Evolutionary conservation across 1,284 basidiomycete genomes (phyloP), one percentile per base, ranked within the genome.

Genomic region (Leccinum fallax): DNA sequence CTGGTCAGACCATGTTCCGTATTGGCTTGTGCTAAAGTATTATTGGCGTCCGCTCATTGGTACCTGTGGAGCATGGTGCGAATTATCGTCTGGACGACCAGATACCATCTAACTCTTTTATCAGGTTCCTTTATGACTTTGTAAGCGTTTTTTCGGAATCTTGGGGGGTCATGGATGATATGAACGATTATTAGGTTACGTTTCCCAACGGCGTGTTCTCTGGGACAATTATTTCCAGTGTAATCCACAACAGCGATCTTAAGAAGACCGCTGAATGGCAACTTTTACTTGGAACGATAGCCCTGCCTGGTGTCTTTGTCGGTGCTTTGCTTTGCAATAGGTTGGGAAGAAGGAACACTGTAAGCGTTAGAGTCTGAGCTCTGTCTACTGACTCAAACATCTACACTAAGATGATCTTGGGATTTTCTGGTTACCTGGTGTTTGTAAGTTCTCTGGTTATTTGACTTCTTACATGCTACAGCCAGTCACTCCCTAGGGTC

Each of bases 191-290:
- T 60, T 55, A 85, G 83, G 80, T 91, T 28, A 85, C 86, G 1
- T 91, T 90, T 72, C 89, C 90, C 0, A 90, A 90, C 67, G 86
- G 86, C n/a, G 82, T 86, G 2, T 87, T 86, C 69, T 84, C 85
- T 43, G 86, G 83, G 15, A 84, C 83, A 11, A 89, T 89, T 62
- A 88, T 89, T 48, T 80, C 85, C 9, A 83, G 81, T 62, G 81
- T 89, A 36, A 83, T 86, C 58, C 79, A 83, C 61, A 69, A 83
- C 59, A 78, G 81, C 13, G 76, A 82, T 67, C 79, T 89, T 72
- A 83, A 85, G 75, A 65, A 72, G 63, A 89, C 82, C 1, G 87
- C 85, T 2, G 88, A 91, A 70, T 93, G 85, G 81, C 89, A 90
- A 69, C 80, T 92, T 19, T 78, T 93, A 5, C 81, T 93, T 16